Base-by-base conservation (phyloP, 768 basidiomycete species). In the Suillus luteus region DNA sequence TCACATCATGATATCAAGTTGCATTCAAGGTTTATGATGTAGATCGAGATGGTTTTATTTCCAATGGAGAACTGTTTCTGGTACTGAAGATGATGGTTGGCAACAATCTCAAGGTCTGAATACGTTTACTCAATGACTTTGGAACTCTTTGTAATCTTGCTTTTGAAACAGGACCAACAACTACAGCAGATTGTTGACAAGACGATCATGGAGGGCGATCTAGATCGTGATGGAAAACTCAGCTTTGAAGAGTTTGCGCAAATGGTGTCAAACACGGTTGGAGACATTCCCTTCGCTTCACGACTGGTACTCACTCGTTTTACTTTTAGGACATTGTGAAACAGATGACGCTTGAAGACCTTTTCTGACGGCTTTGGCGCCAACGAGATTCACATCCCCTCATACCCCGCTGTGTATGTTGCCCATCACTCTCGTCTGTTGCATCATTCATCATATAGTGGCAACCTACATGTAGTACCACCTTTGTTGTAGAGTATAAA, bases 31-130 rank as follows among this genome's bases (percentile, higher is more conserved):
- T 99, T 59, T 99, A 99, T 70, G 97, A 99, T 73, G 93, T 99
- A 74, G 97, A 99, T 75, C 85, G 97, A 59, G 97, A 99, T 72
- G 95, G 95, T 9, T 99, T 78, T 78, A 99, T 99, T 75, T 97
- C 95, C 14, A 99, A 99, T 72, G 97, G 97, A 62, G 97, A 99
- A 78, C 86, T 99, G 37, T 99, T 98, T 81, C 81, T 99, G 55
- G 97, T 99, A 44, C 81, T 99, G 67, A 99, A 99, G 85, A 99
- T 99, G 94, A 99, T 99, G 97, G 97, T 99, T 58, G 97, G 97
- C 40, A 98, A 92, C 77, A 99, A 99, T 77, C 81, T 99, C 71
- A 99, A 99, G 84, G 95, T 95, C 55, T 33, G 65, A 52, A 43
- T 35, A 9, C 43, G 40, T 11, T 62, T 54, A 40, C 52, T 41